Evolutionary conservation across 495 filamentous ascomycete genomes (phyloP), one percentile per base, ranked within the genome.

Genomic region (Peziza echinospora): DNA sequence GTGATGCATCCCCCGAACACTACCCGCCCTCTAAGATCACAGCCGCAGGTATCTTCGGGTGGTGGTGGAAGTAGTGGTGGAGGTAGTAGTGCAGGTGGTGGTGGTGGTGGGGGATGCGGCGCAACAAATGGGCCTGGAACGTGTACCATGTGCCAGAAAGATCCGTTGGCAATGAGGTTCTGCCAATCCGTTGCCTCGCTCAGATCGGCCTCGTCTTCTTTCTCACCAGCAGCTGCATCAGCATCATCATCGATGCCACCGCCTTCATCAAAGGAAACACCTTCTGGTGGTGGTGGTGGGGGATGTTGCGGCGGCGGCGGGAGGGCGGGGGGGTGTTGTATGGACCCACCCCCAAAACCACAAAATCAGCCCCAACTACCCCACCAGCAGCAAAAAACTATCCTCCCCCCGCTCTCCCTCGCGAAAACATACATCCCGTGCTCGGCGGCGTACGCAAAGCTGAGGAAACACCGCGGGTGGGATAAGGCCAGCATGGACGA

Each of bases 131-230:
- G 81, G 0, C 84, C 84, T 1, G 84, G 84, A 9, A 80, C 79
- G 21, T 92, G 84, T 55, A 69, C 74, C 3, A 80, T 86, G 60
- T 92, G 84, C 57, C 71, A 75, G 25, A 67, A 72, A 5, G 80
- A 89, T 59, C 80, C 84, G 1, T 74, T 73, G 51, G 81, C 83
- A 21, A 82, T 78, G 11, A 71, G 86, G 49, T 92, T 92, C 67
- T 92, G 84, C 64, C 81, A 82, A 53, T 80, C 77, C 26, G 71
- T 91, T 17, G 82, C 82, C 48, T 79, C 79, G 4, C 53, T 48
- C 13, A 62, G 62, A 72, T 57, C 57, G 66, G 51, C 59, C 63
- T n/a, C n/a, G n/a, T n/a, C n/a, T n/a, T n/a, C n/a, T n/a, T n/a
- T n/a, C n/a, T n/a, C n/a, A n/a, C n/a, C n/a, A n/a, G n/a, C n/a